Base-by-base conservation (phyloP, 1,139 yeast species). In the Saccharomyces hybrid region DNA sequence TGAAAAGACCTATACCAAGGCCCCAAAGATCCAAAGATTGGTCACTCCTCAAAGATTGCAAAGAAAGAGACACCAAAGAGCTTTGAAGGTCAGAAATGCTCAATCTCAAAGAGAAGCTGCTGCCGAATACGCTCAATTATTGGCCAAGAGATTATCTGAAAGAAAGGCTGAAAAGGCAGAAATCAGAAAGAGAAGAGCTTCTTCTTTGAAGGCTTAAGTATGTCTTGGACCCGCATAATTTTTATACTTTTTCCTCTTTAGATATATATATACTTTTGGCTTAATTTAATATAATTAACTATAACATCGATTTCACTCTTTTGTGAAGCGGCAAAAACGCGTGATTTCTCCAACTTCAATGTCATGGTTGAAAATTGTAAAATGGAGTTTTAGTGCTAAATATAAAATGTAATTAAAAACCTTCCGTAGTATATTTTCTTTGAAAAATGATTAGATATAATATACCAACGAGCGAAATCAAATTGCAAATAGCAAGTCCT, bases 81-180 rank as follows among this genome's bases (percentile, higher is more conserved):
- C 97, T 70, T 82, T 85, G 79, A 93, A 93, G 88, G 82, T 88
- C 77, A 87, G 86, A 82, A 88, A 88, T 79, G 97, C 98, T 78
- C 96, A 89, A 83, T 90, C 88, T 75, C 97, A 90, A 82, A 90
- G 96, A 89, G 98, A 93, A 78, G 97, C 96, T 80, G 99, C 99
- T 80, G 96, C 98, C 76, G 99, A 93, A 80, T 93, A 93, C 86
- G 96, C 98, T 75, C 96, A 90, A 81, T 84, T 93, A 77, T 85
- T 93, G 78, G 98, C 99, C 75, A 82, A 90, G 84, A 95, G 98
- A 81, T 88, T 91, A 78, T 88, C 89, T 79, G 98, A 91, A 81
- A 87, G 93, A 84, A 91, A 91, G 84, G 95, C 96, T 78, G 96
- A 88, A 81, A 88, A 82, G 82, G 97, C 96, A 80, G 97, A 89